Conservation (phyloP, 495 filamentous ascomycete species). For the Achaetomiella virescens region DNA sequence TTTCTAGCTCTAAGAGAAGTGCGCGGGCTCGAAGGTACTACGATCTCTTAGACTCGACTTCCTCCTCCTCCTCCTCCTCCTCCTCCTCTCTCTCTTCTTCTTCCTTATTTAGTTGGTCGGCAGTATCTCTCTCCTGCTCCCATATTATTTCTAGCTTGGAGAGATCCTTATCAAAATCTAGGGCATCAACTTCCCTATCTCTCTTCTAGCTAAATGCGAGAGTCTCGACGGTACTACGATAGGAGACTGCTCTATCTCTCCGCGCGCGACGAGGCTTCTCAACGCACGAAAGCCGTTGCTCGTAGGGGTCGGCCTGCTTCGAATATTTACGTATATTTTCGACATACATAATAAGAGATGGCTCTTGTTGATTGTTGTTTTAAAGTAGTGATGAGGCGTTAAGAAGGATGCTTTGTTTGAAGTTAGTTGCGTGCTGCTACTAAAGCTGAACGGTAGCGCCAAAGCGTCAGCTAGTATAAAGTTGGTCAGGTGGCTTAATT, state of each 20-base stretch:
- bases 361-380: too few relatives aligned
- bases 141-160: not conserved
- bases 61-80: not conserved
- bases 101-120: too few relatives aligned
- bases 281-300: not conserved
- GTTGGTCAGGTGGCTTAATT: too few relatives aligned
- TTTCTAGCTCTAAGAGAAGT: too few relatives aligned
- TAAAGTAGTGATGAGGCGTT: not conserved
- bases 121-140: too few relatives aligned
- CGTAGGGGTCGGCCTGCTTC: not conserved
- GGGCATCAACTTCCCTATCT: not conserved
- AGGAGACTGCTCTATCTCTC: not conserved
- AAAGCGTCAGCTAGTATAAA: too few relatives aligned
- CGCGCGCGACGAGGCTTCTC: not conserved
- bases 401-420: not conserved
- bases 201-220: not conserved
- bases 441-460: not conserved
- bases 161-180: not conserved
- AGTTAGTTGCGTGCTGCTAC: not conserved
- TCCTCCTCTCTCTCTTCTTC: not conserved
- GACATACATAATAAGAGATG: not conserved
- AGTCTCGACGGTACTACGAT: not conserved
- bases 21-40: too few relatives aligned
- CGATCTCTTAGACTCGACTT: not conserved
- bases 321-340: not conserved